These are phyloP conservation scores for Pogostemon cablin DNA, from an alignment of 257 asterid species.

Conservation along the genomic window DNA sequence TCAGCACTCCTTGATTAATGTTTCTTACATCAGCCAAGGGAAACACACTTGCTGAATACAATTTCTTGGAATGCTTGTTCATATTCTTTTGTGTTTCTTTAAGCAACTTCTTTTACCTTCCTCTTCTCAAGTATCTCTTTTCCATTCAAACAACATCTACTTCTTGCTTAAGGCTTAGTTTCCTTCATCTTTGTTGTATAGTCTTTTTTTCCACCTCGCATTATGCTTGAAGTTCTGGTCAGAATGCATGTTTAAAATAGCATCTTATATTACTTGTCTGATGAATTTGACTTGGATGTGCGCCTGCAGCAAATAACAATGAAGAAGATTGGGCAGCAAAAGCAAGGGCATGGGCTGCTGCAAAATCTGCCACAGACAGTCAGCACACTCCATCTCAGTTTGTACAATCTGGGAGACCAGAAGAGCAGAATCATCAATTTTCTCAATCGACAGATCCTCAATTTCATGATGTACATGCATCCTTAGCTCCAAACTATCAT, in stretches of 20 bases:
- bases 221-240: conserved; percentile 24
- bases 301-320: conserved; percentile 57
- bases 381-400: conserved; percentile 61
- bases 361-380: conserved; percentile 66
- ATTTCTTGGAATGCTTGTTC: conserved; percentile 7
- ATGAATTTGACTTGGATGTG: conserved; percentile 35
- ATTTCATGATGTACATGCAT: conserved; percentile 43
- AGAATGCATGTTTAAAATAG: conserved; percentile 1
- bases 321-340: conserved; percentile 97
- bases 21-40: conserved; percentile 15
- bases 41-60: neutral
- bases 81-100: conserved; percentile 8
- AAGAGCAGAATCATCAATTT: conserved; percentile 59
- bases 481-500: conserved; percentile 51
- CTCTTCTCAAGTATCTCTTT: neutral
- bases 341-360: conserved; percentile 99
- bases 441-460: conserved; percentile 59
- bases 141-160: conserved; percentile 1
- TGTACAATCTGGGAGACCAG: conserved; percentile 53
- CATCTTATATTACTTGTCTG: conserved; percentile 10
- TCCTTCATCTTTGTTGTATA: neutral
- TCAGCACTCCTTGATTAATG: conserved; percentile 24
- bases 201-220: conserved; percentile 15
- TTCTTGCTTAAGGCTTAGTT: conserved; percentile 9
- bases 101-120: neutral